Evolutionary conservation across 192 early-diverging fungal genomes (phyloP), one percentile per base, ranked within the genome.

Genomic region (Physocladia obscura): DNA sequence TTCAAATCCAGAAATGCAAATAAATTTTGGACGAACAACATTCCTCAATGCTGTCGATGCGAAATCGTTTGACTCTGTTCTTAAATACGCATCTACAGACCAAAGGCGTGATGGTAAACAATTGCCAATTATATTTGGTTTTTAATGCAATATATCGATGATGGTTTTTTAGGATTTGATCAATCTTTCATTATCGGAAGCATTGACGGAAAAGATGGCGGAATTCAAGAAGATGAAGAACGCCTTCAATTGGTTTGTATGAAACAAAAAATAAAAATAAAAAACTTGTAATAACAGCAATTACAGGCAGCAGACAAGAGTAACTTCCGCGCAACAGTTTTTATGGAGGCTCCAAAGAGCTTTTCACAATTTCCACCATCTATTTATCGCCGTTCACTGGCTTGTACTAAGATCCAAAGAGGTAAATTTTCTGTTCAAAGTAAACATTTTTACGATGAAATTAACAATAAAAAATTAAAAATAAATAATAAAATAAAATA

Each of bases 301-400:
- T 21, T 59, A 3, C 31, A 83, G 76, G 47, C 78, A 11, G 35
- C 79, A 21, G 83, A 84, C 34, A 84, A 82, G 47, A 82, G 61
- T 47, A 70, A 60, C 39, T 78, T 79, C 49, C 62, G 77, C 11
- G 70, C 59, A 15, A 59, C 74, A 2, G 38, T 82, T 6, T 30
- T 73, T 2, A 49, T 59, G 8, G 80, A 82, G 19, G 44, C 58
- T 17, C 58, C 64, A 26, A 76, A 75, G 47, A 80, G 80, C 69
- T 84, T 84, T 68, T 86, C 84, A 2, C 82, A 84, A 55, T 86
- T 84, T 67, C 84, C 84, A 32, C 84, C 84, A 15, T 76, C 73
- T 32, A 78, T 84, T 32, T 86, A 86, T 60, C 65, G 82, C 22
- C 76, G 82, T 19, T 84, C 82, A 5, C 62, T 86, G 48, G 82